Evolutionary conservation across 768 basidiomycete genomes (phyloP).

Genomic region (Cytidiella melzeri): DNA sequence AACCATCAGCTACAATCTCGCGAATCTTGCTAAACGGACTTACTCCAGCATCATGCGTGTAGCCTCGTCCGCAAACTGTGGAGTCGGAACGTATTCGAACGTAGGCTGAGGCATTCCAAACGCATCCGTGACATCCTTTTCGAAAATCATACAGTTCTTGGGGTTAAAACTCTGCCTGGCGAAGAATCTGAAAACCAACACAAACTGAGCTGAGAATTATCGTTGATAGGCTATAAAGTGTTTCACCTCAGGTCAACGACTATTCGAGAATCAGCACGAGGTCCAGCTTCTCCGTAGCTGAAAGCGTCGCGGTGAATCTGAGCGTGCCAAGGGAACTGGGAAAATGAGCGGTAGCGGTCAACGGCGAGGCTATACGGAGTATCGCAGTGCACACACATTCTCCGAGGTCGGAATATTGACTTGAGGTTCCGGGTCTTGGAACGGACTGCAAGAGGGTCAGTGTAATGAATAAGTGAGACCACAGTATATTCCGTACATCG

Average conservation of each 20-base stretch:
- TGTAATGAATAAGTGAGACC: neutral
- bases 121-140: conserved; percentile 17
- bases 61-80: conserved; percentile 11
- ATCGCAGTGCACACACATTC: conserved; percentile 25
- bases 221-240: too few species aligned
- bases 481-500: neutral
- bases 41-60: conserved; percentile 18
- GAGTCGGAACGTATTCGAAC: conserved; percentile 17
- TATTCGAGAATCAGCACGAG: conserved; percentile 24
- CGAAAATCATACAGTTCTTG: conserved; percentile 16
- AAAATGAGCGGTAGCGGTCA: too few species aligned
- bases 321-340: neutral
- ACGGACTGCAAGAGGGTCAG: neutral
- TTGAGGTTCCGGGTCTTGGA: conserved; percentile 28
- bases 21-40: conserved; percentile 7
- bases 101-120: conserved; percentile 33
- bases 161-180: too few species aligned
- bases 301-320: conserved; percentile 33
- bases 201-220: too few species aligned
- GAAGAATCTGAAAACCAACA: too few species aligned
- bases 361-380: too few species aligned
- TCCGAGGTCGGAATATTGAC: conserved; percentile 19
- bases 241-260: too few species aligned
- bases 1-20: neutral
- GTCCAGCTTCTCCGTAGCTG: conserved; percentile 28